Percentiles rank a stretch among this genome's conserved stretches.
Conservation (phyloP, 2,329 filamentous ascomycete species). For the Aspergillus terreus region DNA sequence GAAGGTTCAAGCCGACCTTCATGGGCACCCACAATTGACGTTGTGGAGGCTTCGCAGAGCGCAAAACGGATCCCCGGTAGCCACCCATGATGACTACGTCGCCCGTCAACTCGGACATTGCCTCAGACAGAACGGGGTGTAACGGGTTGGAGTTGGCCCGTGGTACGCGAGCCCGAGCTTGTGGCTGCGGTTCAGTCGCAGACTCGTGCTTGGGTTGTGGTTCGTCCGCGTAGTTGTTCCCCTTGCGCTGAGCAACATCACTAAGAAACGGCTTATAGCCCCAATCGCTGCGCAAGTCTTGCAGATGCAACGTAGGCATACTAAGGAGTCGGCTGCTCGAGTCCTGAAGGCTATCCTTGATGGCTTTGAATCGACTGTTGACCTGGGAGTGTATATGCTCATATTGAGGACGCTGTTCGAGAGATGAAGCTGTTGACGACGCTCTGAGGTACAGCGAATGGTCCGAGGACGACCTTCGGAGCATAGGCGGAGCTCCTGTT, state of each 20-base stretch:
- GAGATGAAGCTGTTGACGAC: slow-evolving; percentile 72
- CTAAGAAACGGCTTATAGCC: slow-evolving; percentile 28
- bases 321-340: slow-evolving; percentile 65
- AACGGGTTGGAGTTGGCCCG: slow-evolving; percentile 24
- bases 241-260: slow-evolving; percentile 21
- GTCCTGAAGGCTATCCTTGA: slow-evolving; percentile 82
- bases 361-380: slow-evolving; percentile 84
- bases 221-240: slow-evolving; percentile 10
- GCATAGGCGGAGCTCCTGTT: slow-evolving; percentile 22
- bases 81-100: slow-evolving; percentile 87
- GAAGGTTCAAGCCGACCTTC: slow-evolving; percentile 85
- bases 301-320: slow-evolving; percentile 43
- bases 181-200: neutral
- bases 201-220: slow-evolving; percentile 4
- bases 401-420: slow-evolving; percentile 80
- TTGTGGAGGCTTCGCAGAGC: slow-evolving; percentile 75
- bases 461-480: slow-evolving; percentile 68
- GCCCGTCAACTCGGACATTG: slow-evolving; percentile 68
- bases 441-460: slow-evolving; percentile 70
- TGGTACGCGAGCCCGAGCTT: slow-evolving; percentile 15
- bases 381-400: slow-evolving; percentile 77
- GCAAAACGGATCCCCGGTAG: slow-evolving; percentile 83
- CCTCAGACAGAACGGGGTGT: slow-evolving; percentile 52
- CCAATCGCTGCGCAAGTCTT: slow-evolving; percentile 36
- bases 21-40: slow-evolving; percentile 93